Evolutionary conservation across 805 yeast species (phyloP).

Genomic region (Zygosaccharomyces gambellarensis): DNA sequence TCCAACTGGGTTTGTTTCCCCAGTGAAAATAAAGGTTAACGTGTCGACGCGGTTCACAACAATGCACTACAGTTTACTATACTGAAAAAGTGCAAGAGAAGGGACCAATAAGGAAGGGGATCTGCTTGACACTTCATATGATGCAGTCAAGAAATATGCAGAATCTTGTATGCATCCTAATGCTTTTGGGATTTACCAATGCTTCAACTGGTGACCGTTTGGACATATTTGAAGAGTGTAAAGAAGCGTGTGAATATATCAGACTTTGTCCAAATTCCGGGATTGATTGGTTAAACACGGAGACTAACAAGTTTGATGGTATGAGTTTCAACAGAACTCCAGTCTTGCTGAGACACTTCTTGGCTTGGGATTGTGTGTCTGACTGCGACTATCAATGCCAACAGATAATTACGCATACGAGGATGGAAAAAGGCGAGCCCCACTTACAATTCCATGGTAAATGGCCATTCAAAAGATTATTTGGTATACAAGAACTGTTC

Average conservation of each 20-base stretch:
- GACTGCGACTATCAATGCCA: constrained; percentile 96
- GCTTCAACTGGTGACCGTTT: constrained; percentile 62
- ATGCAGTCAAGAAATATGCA: neutral
- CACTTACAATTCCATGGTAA: constrained; percentile 90
- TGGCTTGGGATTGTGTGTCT: constrained; percentile 70
- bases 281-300: constrained; percentile 20
- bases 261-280: constrained; percentile 22
- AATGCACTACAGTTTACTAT: neutral
- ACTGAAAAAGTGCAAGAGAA: neutral
- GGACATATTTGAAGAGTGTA: constrained; percentile 52
- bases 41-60: neutral
- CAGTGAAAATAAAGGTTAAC: neutral
- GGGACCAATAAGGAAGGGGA: neutral
- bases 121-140: neutral
- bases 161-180: neutral
- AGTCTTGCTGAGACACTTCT: constrained; percentile 37
- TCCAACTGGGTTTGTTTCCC: neutral
- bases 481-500: constrained; percentile 82
- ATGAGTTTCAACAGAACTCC: constrained; percentile 24
- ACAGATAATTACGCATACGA: constrained; percentile 56
- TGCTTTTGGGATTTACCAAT: neutral
- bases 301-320: constrained; percentile 26
- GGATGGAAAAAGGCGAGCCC: constrained; percentile 46
- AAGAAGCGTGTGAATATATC: constrained; percentile 43
- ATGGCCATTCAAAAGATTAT: constrained; percentile 83